Base-by-base conservation (phyloP, 2,329 filamentous ascomycete genomes). In the Arthroderma uncinatum region DNA sequence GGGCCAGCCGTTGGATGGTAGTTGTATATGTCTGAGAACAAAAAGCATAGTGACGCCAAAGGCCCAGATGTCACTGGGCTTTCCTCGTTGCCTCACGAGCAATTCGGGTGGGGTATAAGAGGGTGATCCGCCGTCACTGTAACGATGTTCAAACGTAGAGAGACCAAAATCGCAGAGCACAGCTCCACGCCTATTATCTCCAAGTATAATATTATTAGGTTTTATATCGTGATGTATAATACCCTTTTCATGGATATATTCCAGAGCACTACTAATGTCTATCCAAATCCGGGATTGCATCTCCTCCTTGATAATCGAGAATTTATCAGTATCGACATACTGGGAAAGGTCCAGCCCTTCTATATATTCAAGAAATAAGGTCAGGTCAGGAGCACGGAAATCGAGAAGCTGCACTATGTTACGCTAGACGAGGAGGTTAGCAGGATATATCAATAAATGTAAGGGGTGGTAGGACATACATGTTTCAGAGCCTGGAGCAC, bases 221-320 rank as follows among this genome's bases (percentile, higher is more conserved):
- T 98, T 98, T 79, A 98, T 98, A 71, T 98, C 93, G 73, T 93
- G 83, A 73, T 98, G 93, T 76, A 93, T 98, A 74, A 98, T 98
- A 67, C 93, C 93, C 77, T 96, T 92, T 9, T 92, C 97, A 76
- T 98, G 93, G 66, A 98, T 98, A 76, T 98, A 98, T 68, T 93
- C 93, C 65, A 98, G 81, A 34, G 93, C 95, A 66, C 93, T 23
- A 53, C 50, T 53, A 21, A 53, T 53, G 19, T 39, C 50, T 30
- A 37, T 36, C 50, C 50, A 53, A 36, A 53, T 23, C 19, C 16
- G 30, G 30, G n/a, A 34, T 12, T 39, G 16, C 16, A 53, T n/a
- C 21, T 36, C 50, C 21, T 53, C 50, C 25, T 53, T 39, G n/a
- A 53, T 53, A 6, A 39, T 39, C 33, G 50, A 53, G n/a, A 23